Percentiles rank a stretch among this genome's conserved stretches.
Conservation (phyloP, 495 filamentous ascomycete genomes). For the Penicillium daleae region DNA sequence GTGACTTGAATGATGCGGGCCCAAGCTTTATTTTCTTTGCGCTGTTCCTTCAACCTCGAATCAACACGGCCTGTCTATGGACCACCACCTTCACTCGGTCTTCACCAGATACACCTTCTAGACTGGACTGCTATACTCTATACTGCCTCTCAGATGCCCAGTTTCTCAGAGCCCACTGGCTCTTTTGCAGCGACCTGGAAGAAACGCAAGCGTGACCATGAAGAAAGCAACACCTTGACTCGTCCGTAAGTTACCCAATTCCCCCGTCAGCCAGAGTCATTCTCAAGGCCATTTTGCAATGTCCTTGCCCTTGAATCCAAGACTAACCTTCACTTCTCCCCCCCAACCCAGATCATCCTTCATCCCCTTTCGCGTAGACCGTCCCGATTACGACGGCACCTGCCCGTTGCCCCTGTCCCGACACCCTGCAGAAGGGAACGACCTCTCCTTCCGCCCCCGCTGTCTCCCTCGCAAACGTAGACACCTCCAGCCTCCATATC, state of each 20-base stretch:
- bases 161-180: slow-evolving; percentile 30
- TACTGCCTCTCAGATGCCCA: slow-evolving; percentile 30
- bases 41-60: neutral
- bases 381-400: slow-evolving; percentile 20
- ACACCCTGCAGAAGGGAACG: slow-evolving; percentile 22
- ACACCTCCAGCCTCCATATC: slow-evolving; percentile 31
- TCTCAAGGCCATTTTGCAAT: slow-evolving; percentile 5
- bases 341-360: slow-evolving; percentile 14
- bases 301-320: neutral
- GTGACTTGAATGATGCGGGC: slow-evolving; percentile 10
- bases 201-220: slow-evolving; percentile 45
- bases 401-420: slow-evolving; percentile 23
- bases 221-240: slow-evolving; percentile 26
- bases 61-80: neutral
- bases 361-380: slow-evolving; percentile 25
- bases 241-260: slow-evolving; percentile 35
- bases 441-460: slow-evolving; percentile 30
- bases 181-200: slow-evolving; percentile 26
- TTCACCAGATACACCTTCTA: neutral
- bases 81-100: neutral
- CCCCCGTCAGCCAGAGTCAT: slow-evolving; percentile 9
- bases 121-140: slow-evolving; percentile 7
- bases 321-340: slow-evolving; percentile 3
- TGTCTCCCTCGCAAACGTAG: slow-evolving; percentile 44
- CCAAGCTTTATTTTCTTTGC: slow-evolving; percentile 21